A percentile compares a stretch with the other conserved stretches of the same genome.
Evolutionary conservation across 2,329 filamentous ascomycete species (phyloP).

Genomic region (Calonectria pseudoreteaudii): DNA sequence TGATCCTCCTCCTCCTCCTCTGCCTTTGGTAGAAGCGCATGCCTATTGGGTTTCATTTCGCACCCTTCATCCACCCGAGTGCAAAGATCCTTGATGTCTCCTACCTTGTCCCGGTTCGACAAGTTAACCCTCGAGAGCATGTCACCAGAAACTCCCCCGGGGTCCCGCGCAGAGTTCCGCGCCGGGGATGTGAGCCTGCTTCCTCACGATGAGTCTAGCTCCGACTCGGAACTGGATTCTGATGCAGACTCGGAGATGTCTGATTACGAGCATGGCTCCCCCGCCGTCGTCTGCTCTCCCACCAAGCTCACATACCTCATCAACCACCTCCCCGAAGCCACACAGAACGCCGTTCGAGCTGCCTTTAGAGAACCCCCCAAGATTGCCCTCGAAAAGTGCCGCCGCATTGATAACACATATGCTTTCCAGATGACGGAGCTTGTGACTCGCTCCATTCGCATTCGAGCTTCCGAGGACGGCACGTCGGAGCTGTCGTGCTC

Average conservation of each 20-base stretch:
- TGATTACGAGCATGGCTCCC: conserved; percentile 47
- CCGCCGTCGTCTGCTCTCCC: conserved; percentile 51
- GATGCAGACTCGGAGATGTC: conserved; percentile 43
- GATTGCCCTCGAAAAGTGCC: conserved; percentile 63
- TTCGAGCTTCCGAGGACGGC: conserved; percentile 55
- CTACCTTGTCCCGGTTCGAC: conserved; percentile 40
- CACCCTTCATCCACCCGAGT: not conserved
- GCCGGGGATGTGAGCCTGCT: conserved; percentile 15
- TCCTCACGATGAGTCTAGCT: conserved; percentile 41
- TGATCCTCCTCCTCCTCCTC: conserved; percentile 12
- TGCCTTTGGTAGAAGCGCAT: not conserved
- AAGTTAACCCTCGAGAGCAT: conserved; percentile 47
- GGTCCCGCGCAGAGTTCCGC: conserved; percentile 24
- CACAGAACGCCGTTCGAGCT: conserved; percentile 55
- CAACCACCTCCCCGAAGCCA: conserved; percentile 51
- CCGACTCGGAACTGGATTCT: conserved; percentile 42
- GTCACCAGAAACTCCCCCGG: conserved; percentile 40
- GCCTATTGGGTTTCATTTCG: not conserved
- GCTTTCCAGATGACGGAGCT: conserved; percentile 68
- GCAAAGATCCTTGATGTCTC: conserved; percentile 38
- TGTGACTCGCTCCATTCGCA: conserved; percentile 63
- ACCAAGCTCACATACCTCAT: conserved; percentile 55
- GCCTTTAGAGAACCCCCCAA: conserved; percentile 61
- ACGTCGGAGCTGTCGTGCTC: conserved; percentile 60
- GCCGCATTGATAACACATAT: conserved; percentile 60